Evolutionary conservation across 2,329 filamentous ascomycete genomes (phyloP), one percentile per base, ranked within the genome.

Genomic region (Stagonosporopsis cucurbitacearum): DNA sequence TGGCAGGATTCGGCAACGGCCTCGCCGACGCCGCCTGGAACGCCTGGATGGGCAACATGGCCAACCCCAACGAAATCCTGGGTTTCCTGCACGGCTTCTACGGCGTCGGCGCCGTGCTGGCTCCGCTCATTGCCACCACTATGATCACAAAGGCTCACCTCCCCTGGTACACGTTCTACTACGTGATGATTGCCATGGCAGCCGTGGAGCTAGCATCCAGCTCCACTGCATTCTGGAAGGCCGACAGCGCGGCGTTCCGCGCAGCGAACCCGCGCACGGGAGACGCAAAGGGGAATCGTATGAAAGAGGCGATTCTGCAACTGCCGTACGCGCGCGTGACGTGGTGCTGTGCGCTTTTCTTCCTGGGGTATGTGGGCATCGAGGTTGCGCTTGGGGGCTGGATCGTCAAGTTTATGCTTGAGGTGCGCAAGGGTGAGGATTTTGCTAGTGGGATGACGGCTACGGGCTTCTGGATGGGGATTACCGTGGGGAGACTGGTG

Each of bases 381-480:
- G 92, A 96, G 75, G 88, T 92, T 57, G 86, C 85, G 0, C 78
- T 92, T 2, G 88, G 88, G 19, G 91, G 91, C 15, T 95, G 91
- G 91, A 88, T 96, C 59, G 88, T 91, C 44, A 88, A 88, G 0
- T 68, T 96, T 71, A 96, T 96, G 90, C 86, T 93, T n/a, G 80
- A 84, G 19, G 87, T 92, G 22, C 84, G 92, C 13, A 74, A 88
- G 33, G 90, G 87, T 3, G 82, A 80, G 22, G 79, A 86, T 0
- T 94, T 95, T 67, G 82, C 86, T 2, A 87, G 88, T 30, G 91
- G 91, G 2, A 85, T 95, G 77, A 86, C 86, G 0, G 88, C 87
- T 0, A 94, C 90, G 0, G 88, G 90, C 0, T 96, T 94, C 77
- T 96, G 92, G 92, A 82, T 91, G 39, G 92, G 91, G 0, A 81